These are phyloP conservation scores for Ambrosiella beaveri DNA, from an alignment of 2,329 filamentous ascomycete genomes.

Conservation along the genomic window DNA sequence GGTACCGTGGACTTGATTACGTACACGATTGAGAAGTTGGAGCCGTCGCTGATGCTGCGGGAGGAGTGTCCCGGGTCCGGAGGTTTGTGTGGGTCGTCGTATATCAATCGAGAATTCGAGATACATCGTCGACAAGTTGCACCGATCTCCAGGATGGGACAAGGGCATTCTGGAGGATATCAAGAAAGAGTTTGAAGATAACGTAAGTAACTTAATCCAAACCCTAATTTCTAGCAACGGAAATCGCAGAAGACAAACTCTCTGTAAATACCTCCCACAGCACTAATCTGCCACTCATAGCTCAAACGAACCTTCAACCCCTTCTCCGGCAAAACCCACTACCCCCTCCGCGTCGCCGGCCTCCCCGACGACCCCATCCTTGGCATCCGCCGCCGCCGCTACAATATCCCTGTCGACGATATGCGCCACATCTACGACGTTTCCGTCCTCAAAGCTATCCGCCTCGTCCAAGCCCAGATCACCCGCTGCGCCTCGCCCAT, in stretches of 20 bases:
- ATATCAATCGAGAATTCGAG: constrained; percentile 32
- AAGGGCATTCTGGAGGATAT: constrained; percentile 25
- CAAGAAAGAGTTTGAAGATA: constrained; percentile 27
- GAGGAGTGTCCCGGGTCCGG: constrained; percentile 33
- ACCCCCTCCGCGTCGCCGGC: constrained; percentile 22
- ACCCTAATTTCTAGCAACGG: not conserved
- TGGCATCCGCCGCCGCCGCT: constrained; percentile 23
- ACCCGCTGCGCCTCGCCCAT: constrained; percentile 25
- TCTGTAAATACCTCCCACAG: not conserved
- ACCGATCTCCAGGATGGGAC: constrained; percentile 26
- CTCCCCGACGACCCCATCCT: constrained; percentile 22
- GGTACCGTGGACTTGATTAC: constrained; percentile 38
- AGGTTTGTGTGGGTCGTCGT: constrained; percentile 31
- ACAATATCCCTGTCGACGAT: constrained; percentile 22
- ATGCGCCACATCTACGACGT: constrained; percentile 21
- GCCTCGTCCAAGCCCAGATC: constrained; percentile 25
- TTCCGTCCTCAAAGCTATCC: not conserved
- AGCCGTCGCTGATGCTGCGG: constrained; percentile 28
- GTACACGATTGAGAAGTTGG: constrained; percentile 28
- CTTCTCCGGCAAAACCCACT: constrained; percentile 21
- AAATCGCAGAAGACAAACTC: not conserved
- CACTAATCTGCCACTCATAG: not conserved
- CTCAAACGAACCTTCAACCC: constrained; percentile 22
- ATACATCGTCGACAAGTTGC: constrained; percentile 27
- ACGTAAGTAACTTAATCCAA: constrained; percentile 17